phyloP scores from a whole-genome alignment of 2,329 filamentous ascomycete genomes.

The Nectriaceae sp. region DNA sequence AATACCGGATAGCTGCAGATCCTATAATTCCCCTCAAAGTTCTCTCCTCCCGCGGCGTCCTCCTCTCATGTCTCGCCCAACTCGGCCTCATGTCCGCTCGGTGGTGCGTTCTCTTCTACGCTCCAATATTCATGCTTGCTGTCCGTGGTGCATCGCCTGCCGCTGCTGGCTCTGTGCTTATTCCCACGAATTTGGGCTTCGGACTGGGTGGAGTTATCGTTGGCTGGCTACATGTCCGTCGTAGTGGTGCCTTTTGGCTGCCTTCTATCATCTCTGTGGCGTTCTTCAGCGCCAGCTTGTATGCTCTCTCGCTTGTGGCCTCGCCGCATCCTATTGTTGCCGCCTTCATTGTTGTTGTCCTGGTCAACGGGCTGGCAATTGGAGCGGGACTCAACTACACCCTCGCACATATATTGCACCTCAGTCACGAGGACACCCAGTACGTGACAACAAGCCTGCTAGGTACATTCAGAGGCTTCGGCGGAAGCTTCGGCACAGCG shows the following conservation, averaged over 20 bases:
- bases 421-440: conserved; percentile 66
- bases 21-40: conserved; percentile 76
- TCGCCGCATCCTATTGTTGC: conserved; percentile 51
- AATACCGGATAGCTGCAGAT: conserved; percentile 63
- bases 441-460: conserved; percentile 76
- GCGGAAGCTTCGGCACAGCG: conserved; percentile 77
- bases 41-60: conserved; percentile 67
- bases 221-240: conserved; percentile 75
- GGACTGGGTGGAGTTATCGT: conserved; percentile 71
- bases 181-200: conserved; percentile 82
- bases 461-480: conserved; percentile 79
- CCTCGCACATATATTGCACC: conserved; percentile 75
- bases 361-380: conserved; percentile 71
- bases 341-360: conserved; percentile 61
- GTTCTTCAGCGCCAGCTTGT: conserved; percentile 62
- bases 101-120: conserved; percentile 80
- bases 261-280: conserved; percentile 61
- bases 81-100: conserved; percentile 79
- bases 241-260: conserved; percentile 71
- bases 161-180: conserved; percentile 71
- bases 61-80: conserved; percentile 74
- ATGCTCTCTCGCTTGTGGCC: conserved; percentile 56
- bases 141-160: conserved; percentile 71
- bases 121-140: conserved; percentile 77
- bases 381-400: conserved; percentile 80